Evolutionary conservation across 140 eudicot species (phyloP), one percentile per base, ranked within the genome.

Genomic region (Senecio squalidus): DNA sequence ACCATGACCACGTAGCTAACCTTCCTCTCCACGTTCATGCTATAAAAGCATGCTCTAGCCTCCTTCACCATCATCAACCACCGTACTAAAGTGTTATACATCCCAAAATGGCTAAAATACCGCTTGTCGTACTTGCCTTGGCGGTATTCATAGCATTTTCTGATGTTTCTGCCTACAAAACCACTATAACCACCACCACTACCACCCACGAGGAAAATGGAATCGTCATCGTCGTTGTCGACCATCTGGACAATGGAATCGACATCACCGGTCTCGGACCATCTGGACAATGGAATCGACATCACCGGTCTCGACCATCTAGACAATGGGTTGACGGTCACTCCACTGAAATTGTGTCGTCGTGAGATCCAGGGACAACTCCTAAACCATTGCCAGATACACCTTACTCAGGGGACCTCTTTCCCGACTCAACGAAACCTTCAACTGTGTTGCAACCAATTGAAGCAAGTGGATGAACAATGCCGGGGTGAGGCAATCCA

Each of bases 401-500:
- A 55, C 46, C 62, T 55, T 9, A 17, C 46, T 6, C 18, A 55
- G 24, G 62, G 62, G 2, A 9, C 16, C 16, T 1, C 41, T 0
- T 24, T 5, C 14, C n/a, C 41, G 13, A n/a, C 25, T 30, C 2
- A 55, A 20, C 36, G 17, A 2, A n/a, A 26, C 23, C 68, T 47
- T 46, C 24, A 48, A n/a, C 31, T 31, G n/a, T 63, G 69, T 5
- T 63, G 69, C 13, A 48, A 1, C 17, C 24, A 48, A 16, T 47
- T 63, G 3, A 33, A 31, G 24, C 1, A 47, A 5, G 24, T 33
- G 11, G 14, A 4, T 2, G 28, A 7, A 11, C 24, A 48, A 25
- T 63, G 69, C 27, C 58, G 17, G 29, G 45, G 57, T 9, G 15
- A 45, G 28, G 59, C 25, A 4, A 63, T 63, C 49, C 48, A 63